Conservation (phyloP, 2,329 filamentous ascomycete species). For the Fusarium sp. region DNA sequence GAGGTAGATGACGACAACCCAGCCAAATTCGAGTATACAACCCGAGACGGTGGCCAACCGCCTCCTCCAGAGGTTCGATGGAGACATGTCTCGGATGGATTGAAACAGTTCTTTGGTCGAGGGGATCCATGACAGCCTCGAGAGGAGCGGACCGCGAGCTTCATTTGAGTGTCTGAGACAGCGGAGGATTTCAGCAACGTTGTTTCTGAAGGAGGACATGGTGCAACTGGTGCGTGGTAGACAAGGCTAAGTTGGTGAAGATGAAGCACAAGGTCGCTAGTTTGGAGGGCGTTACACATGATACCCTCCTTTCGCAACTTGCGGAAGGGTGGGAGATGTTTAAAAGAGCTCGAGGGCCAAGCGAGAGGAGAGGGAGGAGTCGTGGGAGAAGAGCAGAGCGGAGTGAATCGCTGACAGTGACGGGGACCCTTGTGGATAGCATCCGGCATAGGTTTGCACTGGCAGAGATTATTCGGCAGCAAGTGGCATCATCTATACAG, state of each 20-base stretch:
- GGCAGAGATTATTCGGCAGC: not conserved
- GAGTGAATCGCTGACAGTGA: slow-evolving; percentile 16
- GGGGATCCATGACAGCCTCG: slow-evolving; percentile 23
- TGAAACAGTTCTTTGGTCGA: slow-evolving; percentile 35
- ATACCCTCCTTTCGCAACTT: slow-evolving; percentile 24
- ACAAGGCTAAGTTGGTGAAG: slow-evolving; percentile 14
- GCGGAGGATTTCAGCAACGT: slow-evolving; percentile 42
- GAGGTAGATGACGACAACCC: slow-evolving; percentile 54
- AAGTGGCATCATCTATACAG: slow-evolving; percentile 1
- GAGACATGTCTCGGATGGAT: slow-evolving; percentile 41
- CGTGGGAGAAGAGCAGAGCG: slow-evolving; percentile 2
- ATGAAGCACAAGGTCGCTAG: slow-evolving; percentile 17
- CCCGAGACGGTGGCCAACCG: slow-evolving; percentile 11
- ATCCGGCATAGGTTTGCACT: slow-evolving; percentile 22
- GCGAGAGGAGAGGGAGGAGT: slow-evolving; percentile 30
- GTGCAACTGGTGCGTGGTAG: slow-evolving; percentile 32
- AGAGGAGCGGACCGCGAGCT: slow-evolving; percentile 16
- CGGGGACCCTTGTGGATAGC: slow-evolving; percentile 6
- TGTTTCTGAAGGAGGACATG: slow-evolving; percentile 37
- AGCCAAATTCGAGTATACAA: slow-evolving; percentile 42
- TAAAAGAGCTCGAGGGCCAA: slow-evolving; percentile 15
- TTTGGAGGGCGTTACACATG: slow-evolving; percentile 36
- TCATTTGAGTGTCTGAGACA: slow-evolving; percentile 49
- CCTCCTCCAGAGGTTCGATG: slow-evolving; percentile 36
- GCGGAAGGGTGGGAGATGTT: slow-evolving; percentile 31